These are phyloP conservation scores for Madurella fahalii DNA, from an alignment of 2,329 filamentous ascomycete genomes.

Conservation along the genomic window DNA sequence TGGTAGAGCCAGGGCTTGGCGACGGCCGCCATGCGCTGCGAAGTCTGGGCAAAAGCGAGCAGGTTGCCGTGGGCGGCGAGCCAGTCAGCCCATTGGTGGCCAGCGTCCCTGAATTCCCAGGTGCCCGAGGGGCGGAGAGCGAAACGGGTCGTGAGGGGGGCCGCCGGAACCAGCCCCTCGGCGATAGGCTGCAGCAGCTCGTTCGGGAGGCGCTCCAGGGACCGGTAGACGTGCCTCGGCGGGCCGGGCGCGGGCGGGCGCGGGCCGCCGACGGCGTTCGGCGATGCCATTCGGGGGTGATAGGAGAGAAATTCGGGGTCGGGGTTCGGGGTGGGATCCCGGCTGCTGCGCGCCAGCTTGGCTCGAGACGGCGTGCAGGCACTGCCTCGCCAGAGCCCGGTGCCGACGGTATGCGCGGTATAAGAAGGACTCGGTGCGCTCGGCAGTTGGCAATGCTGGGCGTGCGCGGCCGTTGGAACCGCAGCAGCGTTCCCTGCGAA, in stretches of 20 bases:
- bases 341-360: not conserved
- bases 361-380: slow-evolving; percentile 4
- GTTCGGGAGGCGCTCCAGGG: slow-evolving; percentile 24
- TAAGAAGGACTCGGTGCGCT: not conserved
- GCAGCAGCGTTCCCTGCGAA: slow-evolving; percentile 6
- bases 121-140: slow-evolving; percentile 24
- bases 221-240: slow-evolving; percentile 1
- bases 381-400: slow-evolving; percentile 3
- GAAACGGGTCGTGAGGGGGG: slow-evolving; percentile 26
- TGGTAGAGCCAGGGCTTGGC: slow-evolving; percentile 26
- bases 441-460: not conserved
- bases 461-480: slow-evolving; percentile 8
- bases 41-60: slow-evolving; percentile 24
- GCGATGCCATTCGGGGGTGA: slow-evolving; percentile 15
- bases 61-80: slow-evolving; percentile 20
- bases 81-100: slow-evolving; percentile 26
- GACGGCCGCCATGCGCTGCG: slow-evolving; percentile 25
- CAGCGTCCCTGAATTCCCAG: slow-evolving; percentile 26
- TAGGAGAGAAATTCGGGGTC: not conserved
- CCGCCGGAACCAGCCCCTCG: slow-evolving; percentile 21
- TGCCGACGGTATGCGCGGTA: slow-evolving; percentile 1
- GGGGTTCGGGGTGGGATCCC: not conserved
- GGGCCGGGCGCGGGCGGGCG: slow-evolving; percentile 1
- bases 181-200: slow-evolving; percentile 28
- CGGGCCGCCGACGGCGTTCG: slow-evolving; percentile 9